Conservation (phyloP, 139 green algal species). For the Mychonastes homosphaera region DNA sequence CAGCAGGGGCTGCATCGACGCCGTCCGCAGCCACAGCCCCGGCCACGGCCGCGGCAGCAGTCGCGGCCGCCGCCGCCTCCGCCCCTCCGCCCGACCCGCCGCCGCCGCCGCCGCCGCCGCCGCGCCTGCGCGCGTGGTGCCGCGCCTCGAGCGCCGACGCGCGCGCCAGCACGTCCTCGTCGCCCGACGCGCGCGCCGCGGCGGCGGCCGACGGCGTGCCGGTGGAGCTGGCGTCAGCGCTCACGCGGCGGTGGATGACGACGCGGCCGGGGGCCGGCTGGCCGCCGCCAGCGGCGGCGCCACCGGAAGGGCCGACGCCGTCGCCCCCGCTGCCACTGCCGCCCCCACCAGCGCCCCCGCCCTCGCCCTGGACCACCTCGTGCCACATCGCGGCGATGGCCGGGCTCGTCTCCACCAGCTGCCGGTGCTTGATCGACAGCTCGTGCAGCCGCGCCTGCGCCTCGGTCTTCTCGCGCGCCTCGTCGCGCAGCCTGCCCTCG, state of each 20-base stretch:
- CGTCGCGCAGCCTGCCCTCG: constrained; percentile 10
- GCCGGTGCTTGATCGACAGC: constrained; percentile 20
- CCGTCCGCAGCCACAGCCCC: not conserved
- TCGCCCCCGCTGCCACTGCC: not conserved
- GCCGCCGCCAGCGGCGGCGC: not conserved
- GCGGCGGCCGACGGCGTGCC: too few relatives aligned
- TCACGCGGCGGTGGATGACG: too few relatives aligned
- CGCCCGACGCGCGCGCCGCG: too few relatives aligned
- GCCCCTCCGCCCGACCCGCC: not conserved
- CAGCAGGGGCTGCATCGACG: too few relatives aligned
- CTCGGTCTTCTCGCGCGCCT: constrained; percentile 13
- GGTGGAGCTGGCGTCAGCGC: too few relatives aligned
- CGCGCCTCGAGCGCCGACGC: not conserved
- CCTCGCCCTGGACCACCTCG: constrained; percentile 22
- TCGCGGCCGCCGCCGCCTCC: not conserved
- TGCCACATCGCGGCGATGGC: constrained; percentile 22
- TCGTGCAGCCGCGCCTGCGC: constrained; percentile 21
- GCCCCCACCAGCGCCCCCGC: not conserved
- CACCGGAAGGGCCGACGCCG: not conserved
- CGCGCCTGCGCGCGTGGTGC: not conserved
- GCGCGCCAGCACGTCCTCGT: not conserved
- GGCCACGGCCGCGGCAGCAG: not conserved
- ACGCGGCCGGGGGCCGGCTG: too few relatives aligned
- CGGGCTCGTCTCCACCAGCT: constrained; percentile 21
- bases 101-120: not conserved